Percentiles rank a stretch among this genome's conserved stretches.
Evolutionary conservation across 1,284 basidiomycete genomes (phyloP).

Genomic region (Ceratobasidium sp.): DNA sequence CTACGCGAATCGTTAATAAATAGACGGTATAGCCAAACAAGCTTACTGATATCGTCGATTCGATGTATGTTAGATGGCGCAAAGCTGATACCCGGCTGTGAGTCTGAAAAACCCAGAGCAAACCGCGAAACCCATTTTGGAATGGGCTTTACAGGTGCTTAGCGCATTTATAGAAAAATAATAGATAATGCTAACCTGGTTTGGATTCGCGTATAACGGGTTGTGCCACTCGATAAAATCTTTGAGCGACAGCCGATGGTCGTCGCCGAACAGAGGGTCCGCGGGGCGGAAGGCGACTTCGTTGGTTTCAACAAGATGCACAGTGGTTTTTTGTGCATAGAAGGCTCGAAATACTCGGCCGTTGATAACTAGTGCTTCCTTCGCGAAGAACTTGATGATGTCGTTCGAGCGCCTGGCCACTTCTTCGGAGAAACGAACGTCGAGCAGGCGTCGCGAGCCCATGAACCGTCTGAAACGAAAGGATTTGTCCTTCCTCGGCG

Average conservation of each 20-base stretch:
- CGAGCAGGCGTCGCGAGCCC: constrained; percentile 45
- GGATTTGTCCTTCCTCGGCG: constrained; percentile 39
- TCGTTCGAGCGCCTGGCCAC: neutral
- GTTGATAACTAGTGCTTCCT: constrained; percentile 41
- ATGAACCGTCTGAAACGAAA: constrained; percentile 44
- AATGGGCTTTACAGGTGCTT: constrained; percentile 11
- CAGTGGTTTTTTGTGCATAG: constrained; percentile 29
- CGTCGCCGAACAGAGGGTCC: constrained; percentile 36
- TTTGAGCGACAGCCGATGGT: constrained; percentile 33
- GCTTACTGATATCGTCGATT: constrained; percentile 46
- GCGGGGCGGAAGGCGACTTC: constrained; percentile 30
- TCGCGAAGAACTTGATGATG: constrained; percentile 10
- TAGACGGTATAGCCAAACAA: neutral
- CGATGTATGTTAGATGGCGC: constrained; percentile 36
- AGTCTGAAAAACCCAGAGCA: constrained; percentile 45
- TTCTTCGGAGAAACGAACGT: constrained; percentile 44
- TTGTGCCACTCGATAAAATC: constrained; percentile 48
- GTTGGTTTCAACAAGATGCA: constrained; percentile 46
- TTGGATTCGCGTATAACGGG: constrained; percentile 36
- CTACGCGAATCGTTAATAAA: neutral
- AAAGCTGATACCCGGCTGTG: constrained; percentile 42
- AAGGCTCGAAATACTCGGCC: constrained; percentile 47
- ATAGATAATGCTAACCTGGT: neutral
- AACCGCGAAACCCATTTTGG: constrained; percentile 48
- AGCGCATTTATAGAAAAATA: neutral